phyloP scores from a whole-genome alignment of 2,329 filamentous ascomycete species.

The Diplodia intermedia region DNA sequence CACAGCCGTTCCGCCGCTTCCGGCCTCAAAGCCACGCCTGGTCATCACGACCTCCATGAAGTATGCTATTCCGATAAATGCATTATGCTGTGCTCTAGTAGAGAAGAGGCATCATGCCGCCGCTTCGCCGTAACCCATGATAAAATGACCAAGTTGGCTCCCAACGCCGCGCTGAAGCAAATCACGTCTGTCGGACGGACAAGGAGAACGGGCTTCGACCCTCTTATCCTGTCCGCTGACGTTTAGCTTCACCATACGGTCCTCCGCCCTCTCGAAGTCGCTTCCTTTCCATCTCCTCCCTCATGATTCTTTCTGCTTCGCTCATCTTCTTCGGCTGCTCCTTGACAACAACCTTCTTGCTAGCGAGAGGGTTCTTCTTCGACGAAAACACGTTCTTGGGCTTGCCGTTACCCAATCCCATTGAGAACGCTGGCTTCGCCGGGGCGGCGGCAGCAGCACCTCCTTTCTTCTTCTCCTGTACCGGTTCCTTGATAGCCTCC shows the following conservation, averaged over 20 bases:
- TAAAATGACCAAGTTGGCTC: not conserved
- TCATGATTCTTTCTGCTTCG: conserved; percentile 88
- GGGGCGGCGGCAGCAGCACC: conserved; percentile 34
- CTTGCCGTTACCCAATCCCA: conserved; percentile 19
- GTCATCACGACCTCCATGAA: not conserved
- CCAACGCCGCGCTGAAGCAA: conserved; percentile 24
- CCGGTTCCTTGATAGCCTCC: conserved; percentile 41
- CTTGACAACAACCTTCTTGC: conserved; percentile 65
- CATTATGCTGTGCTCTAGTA: not conserved
- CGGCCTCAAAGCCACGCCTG: not conserved
- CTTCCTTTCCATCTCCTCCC: conserved; percentile 58
- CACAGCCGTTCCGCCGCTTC: not conserved
- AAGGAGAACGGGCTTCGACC: not conserved
- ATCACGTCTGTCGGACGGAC: not conserved
- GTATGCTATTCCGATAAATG: not conserved
- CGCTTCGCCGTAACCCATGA: not conserved
- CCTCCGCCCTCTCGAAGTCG: conserved; percentile 40
- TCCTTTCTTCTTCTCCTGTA: conserved; percentile 43
- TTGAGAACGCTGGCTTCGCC: conserved; percentile 35
- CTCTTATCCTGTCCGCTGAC: conserved; percentile 24
- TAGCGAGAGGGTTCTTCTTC: conserved; percentile 67
- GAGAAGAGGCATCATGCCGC: not conserved
- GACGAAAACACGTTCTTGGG: conserved; percentile 67
- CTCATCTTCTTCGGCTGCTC: conserved; percentile 82
- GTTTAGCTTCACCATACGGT: conserved; percentile 14